Percentiles rank a stretch among this genome's conserved stretches.
These are phyloP conservation scores for Lactarius deliciosus DNA, from an alignment of 768 basidiomycete species.

Conservation along the genomic window DNA sequence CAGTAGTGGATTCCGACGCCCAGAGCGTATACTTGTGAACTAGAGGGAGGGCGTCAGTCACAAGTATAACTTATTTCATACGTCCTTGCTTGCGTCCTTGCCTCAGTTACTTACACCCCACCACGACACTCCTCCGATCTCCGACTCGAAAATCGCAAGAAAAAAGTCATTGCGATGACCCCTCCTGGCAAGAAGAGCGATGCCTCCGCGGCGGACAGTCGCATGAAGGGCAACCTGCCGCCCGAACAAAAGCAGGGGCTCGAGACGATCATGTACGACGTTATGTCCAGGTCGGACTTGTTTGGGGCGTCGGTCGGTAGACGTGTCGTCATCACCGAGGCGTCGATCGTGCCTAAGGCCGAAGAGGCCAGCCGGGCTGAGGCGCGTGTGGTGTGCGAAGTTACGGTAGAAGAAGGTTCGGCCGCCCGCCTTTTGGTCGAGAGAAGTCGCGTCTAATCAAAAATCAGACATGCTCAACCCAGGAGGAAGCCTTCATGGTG, in stretches of 20 bases:
- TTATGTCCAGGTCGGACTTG: conserved; percentile 2
- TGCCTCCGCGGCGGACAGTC: background rate
- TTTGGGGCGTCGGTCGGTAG: conserved; percentile 31
- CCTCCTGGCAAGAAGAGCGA: background rate
- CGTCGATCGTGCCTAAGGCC: conserved; percentile 32
- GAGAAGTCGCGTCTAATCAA: background rate
- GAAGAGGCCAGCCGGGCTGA: conserved; percentile 37
- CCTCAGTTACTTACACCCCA: background rate
- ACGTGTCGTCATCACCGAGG: conserved; percentile 30
- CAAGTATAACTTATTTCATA: background rate
- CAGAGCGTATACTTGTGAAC: background rate
- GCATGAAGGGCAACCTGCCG: conserved; percentile 18
- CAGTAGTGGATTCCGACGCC: background rate
- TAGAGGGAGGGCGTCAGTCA: background rate
- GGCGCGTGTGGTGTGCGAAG: conserved; percentile 35
- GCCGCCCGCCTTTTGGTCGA: background rate
- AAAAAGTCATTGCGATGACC: background rate
- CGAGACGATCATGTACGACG: background rate
- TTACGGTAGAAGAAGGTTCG: conserved; percentile 34
- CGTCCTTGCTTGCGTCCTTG: background rate
- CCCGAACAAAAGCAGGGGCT: conserved; percentile 9
- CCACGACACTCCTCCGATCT: background rate
- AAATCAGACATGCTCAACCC: conserved; percentile 34
- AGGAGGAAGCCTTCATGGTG: conserved; percentile 31
- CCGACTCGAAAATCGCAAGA: background rate